Evolutionary conservation across 208 protist species (phyloP), one percentile per base, ranked within the genome.

Genomic region (Entamoeba dispar): DNA sequence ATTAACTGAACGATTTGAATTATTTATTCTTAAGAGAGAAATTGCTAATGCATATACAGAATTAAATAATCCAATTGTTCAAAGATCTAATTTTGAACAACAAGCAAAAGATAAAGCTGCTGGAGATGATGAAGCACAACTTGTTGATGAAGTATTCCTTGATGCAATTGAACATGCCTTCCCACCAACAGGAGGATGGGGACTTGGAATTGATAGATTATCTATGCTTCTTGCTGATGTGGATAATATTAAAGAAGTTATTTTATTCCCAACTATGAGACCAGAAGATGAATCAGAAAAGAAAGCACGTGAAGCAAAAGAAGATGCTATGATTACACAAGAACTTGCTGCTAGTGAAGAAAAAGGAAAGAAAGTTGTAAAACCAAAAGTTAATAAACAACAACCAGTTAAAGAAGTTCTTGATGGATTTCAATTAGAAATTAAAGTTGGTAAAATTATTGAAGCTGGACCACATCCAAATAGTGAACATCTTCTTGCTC

Each of bases 31-130:
- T 93, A 97, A 97, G 93, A 98, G 98, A 95, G 98, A 99, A 95
- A 94, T 99, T 55, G 97, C 95, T 94, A 99, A 99, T 93, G 98
- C 98, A 52, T 99, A 99, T 96, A 99, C 98, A 5, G 99, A 99
- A 97, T 96, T 99, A 91, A 99, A 99, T 96, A 98, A 99, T 95
- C 99, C 99, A 61, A 95, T 98, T 50, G 97, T 99, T 49, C 99
- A 99, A 96, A 95, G 98, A 27, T 96, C 98, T 77, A 97, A 98
- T 93, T 99, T 99, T 94, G 94, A 96, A 90, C 97, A 97, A 92
- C 99, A 99, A 96, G 96, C 97, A 91, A 95, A 96, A 38, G 97
- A 98, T 91, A 95, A 96, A 86, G 95, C 96, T 92, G 96, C 97
- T 93, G 98, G 98, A 91, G 98, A 99, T 93, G 98, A 99, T 91